Percentiles rank a stretch among this genome's conserved stretches.
These are phyloP conservation scores for Filobasidium floriforme DNA, from an alignment of 768 basidiomycete species.

Conservation along the genomic window DNA sequence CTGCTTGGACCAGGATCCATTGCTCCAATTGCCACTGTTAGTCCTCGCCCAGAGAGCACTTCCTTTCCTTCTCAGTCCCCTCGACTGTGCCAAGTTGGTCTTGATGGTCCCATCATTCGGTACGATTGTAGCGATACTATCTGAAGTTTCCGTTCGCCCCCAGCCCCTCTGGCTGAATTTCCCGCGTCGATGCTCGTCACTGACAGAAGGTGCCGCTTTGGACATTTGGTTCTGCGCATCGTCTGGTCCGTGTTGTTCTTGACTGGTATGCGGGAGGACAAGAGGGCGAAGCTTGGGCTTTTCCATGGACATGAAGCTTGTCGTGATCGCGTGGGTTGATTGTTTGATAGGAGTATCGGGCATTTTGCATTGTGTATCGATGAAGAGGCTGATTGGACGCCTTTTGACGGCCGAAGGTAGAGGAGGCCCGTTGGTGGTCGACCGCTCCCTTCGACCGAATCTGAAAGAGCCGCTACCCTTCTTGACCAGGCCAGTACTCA, in stretches of 20 bases:
- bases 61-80: slow-evolving; percentile 21
- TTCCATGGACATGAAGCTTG: slow-evolving; percentile 1
- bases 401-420: slow-evolving; percentile 5
- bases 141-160: slow-evolving; percentile 8
- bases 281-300: neutral
- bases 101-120: slow-evolving; percentile 6
- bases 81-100: slow-evolving; percentile 1
- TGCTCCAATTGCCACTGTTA: slow-evolving; percentile 21
- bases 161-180: slow-evolving; percentile 5
- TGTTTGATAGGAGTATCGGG: slow-evolving; percentile 44
- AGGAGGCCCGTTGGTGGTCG: neutral
- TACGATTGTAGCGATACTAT: slow-evolving; percentile 4
- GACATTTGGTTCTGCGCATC: slow-evolving; percentile 1
- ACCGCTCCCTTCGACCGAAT: neutral
- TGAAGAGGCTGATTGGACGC: neutral
- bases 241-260: slow-evolving; percentile 3
- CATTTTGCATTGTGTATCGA: slow-evolving; percentile 22
- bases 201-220: slow-evolving; percentile 21
- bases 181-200: neutral
- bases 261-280: neutral
- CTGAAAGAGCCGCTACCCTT: slow-evolving; percentile 25
- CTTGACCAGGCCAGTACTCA: slow-evolving; percentile 47
- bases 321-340: slow-evolving; percentile 19
- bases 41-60: slow-evolving; percentile 23
- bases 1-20: slow-evolving; percentile 11